Evolutionary conservation across 2,329 filamentous ascomycete species (phyloP), one percentile per base, ranked within the genome.

Genomic region (Penicillium sclerotigenum): DNA sequence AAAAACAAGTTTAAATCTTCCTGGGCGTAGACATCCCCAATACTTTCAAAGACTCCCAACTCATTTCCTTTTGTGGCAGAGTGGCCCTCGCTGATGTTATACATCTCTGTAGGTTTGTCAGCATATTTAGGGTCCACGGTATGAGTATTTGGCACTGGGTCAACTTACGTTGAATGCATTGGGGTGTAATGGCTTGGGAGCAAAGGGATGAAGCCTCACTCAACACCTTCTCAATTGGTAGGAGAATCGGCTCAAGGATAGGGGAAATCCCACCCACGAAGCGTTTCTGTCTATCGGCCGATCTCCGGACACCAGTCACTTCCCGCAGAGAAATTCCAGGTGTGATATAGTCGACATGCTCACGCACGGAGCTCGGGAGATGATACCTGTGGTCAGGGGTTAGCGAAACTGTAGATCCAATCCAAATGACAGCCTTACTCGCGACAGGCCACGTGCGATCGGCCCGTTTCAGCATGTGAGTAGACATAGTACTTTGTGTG

Each of bases 11-110:
- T 60, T 31, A 80, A 66, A 61, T 79, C 77, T 34, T 73, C 70
- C 60, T 79, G 74, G 6, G 71, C 70, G 46, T 80, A 81, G 28
- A 75, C 72, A 56, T 79, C 78, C n/a, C 73, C 72, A 37, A 75
- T 58, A 43, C 72, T 69, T 59, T 80, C 76, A 41, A 77, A 78
- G 24, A 81, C 78, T 45, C 75, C 78, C 38, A 75, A 66, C 52
- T 75, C 70, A 54, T 80, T 80, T 10, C 76, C 75, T 13, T 68
- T 69, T 7, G 67, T 79, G 5, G 75, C 72, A 7, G 62, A 71
- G 14, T 63, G 72, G 14, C 69, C 72, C 11, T 72, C 54, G 5
- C 75, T 72, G 52, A 80, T 74, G 60, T 76, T 75, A 62, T 80
- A 80, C 63, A 79, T 68, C 20, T 68, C 69, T 67, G 47, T 56